These are phyloP conservation scores for Penicillium sp. DNA, from an alignment of 2,329 filamentous ascomycete species.

Conservation along the genomic window DNA sequence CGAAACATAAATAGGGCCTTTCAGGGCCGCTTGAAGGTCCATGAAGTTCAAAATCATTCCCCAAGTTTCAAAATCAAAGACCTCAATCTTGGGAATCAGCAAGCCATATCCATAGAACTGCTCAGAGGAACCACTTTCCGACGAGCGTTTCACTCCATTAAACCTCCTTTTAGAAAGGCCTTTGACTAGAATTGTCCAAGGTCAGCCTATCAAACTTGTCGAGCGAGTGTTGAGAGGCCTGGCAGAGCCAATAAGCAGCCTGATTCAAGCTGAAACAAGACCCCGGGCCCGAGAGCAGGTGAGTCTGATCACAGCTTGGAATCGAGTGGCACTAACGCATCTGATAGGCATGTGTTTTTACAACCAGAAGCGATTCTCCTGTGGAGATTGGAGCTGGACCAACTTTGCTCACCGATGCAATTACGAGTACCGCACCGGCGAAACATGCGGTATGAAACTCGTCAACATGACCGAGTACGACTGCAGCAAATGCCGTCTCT, in stretches of 20 bases:
- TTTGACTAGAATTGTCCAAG: conserved; percentile 25
- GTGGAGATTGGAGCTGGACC: conserved; percentile 93
- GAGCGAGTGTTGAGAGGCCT: conserved; percentile 25
- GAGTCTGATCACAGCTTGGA: conserved; percentile 29
- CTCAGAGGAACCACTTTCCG: conserved; percentile 20
- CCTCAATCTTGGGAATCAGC: conserved; percentile 4
- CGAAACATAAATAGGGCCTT: conserved; percentile 43
- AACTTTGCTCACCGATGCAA: conserved; percentile 90
- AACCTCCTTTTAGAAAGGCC: conserved; percentile 5
- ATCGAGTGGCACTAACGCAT: conserved; percentile 29
- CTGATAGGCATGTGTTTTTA: conserved; percentile 82
- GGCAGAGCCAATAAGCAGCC: conserved; percentile 32
- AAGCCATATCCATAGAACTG: conserved; percentile 21
- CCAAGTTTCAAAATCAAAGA: conserved; percentile 31
- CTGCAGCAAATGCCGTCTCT: conserved; percentile 71
- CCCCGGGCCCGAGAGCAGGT: conserved; percentile 31
- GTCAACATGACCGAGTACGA: conserved; percentile 71
- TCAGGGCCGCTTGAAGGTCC: conserved; percentile 26
- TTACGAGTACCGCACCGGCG: conserved; percentile 91
- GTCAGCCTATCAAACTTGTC: conserved; percentile 35
- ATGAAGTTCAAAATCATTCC: conserved; percentile 28
- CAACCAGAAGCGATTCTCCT: conserved; percentile 80
- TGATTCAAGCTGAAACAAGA: conserved; percentile 35
- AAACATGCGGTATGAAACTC: conserved; percentile 92
- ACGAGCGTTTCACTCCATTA: conserved; percentile 24